These are phyloP conservation scores for Balakata baccata DNA, from an alignment of 345 rosid genomes.

Conservation along the genomic window DNA sequence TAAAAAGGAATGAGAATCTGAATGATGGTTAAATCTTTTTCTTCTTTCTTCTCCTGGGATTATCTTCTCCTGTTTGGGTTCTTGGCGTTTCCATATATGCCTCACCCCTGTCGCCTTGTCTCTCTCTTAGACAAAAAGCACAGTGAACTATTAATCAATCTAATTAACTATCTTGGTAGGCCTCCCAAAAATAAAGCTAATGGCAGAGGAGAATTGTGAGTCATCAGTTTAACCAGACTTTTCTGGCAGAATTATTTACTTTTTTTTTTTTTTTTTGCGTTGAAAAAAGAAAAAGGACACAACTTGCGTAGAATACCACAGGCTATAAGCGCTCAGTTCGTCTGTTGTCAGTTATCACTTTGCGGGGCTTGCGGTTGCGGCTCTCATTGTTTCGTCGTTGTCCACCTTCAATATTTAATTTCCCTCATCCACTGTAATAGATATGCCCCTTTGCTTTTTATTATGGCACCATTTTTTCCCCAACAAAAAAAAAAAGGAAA, in stretches of 20 bases:
- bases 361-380: neutral
- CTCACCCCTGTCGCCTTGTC: neutral
- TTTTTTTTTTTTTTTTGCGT: neutral
- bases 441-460: too few species aligned
- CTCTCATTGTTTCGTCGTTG: neutral
- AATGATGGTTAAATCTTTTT: neutral
- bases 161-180: neutral
- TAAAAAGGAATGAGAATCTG: constrained; percentile 7
- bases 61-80: constrained; percentile 14
- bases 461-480: too few species aligned
- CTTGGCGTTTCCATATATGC: constrained; percentile 27
- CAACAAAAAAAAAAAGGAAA: too few species aligned
- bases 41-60: constrained; percentile 23
- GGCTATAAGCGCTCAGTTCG: neutral
- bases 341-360: too few species aligned
- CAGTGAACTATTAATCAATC: neutral
- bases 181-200: constrained; percentile 1
- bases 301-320: neutral
- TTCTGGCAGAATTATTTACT: neutral
- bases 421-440: too few species aligned
- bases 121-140: neutral
- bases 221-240: neutral
- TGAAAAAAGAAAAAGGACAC: neutral
- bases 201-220: neutral
- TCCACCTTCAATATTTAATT: too few species aligned